These are phyloP conservation scores for Arthrobotrys pseudoclavata DNA, from an alignment of 2,329 filamentous ascomycete species.

Conservation along the genomic window DNA sequence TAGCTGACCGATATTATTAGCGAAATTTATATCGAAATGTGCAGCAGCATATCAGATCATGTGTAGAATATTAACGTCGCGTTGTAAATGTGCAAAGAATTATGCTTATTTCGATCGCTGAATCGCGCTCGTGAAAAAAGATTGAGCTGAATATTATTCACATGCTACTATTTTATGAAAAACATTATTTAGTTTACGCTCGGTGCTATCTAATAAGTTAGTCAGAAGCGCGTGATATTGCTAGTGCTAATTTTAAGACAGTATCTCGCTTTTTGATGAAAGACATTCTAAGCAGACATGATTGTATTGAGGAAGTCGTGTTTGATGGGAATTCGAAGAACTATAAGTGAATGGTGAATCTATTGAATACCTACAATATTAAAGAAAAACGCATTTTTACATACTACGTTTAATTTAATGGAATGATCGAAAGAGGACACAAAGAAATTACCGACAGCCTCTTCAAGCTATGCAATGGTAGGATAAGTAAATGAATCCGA, in stretches of 20 bases:
- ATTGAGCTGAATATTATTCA: background rate
- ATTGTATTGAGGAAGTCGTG: background rate
- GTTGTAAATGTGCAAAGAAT: background rate
- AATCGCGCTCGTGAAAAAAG: background rate
- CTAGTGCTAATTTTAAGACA: background rate
- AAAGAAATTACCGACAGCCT: background rate
- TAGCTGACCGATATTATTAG: background rate
- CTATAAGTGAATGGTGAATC: background rate
- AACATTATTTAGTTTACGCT: background rate
- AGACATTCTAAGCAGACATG: background rate
- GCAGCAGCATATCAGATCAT: background rate
- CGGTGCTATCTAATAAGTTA: background rate
- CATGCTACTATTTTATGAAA: background rate
- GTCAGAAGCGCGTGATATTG: background rate
- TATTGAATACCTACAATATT: background rate
- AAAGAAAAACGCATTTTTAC: background rate
- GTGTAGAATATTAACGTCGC: background rate
- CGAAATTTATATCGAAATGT: background rate
- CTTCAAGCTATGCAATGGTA: background rate
- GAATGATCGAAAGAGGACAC: background rate
- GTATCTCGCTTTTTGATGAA: background rate
- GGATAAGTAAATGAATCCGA: background rate
- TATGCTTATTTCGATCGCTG: background rate
- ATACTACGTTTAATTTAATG: background rate
- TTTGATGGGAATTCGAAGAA: background rate